Conservation (phyloP, 2,329 filamentous ascomycete genomes). For the Talaromyces pinophilus region DNA sequence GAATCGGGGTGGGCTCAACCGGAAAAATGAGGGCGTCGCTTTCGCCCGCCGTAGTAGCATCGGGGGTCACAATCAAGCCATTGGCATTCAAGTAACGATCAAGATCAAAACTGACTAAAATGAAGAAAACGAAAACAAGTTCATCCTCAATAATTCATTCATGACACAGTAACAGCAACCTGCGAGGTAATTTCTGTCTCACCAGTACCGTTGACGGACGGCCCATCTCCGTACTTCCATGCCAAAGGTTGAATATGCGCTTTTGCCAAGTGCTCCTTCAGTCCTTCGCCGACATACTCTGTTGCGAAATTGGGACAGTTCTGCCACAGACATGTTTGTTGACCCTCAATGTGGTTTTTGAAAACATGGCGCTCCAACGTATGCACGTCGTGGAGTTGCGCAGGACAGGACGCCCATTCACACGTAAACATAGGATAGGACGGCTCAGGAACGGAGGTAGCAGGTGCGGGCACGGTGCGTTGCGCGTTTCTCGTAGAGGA, state of each 20-base stretch:
- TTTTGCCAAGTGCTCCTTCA: conserved; percentile 55
- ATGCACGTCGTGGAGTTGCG: conserved; percentile 63
- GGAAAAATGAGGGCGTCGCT: conserved; percentile 41
- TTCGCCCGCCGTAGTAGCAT: conserved; percentile 32
- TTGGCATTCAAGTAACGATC: conserved; percentile 53
- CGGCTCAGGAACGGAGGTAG: conserved; percentile 24
- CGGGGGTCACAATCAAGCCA: conserved; percentile 52
- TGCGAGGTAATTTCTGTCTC: conserved; percentile 39
- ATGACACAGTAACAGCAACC: conserved; percentile 29
- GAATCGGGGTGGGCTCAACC: conserved; percentile 37
- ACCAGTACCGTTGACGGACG: conserved; percentile 57
- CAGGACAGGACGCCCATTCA: conserved; percentile 58
- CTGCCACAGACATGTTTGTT: conserved; percentile 32
- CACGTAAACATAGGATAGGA: conserved; percentile 55
- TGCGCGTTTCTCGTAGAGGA: conserved; percentile 3
- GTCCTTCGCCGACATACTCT: conserved; percentile 36
- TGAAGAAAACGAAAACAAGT: conserved; percentile 5
- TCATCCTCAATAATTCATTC: conserved; percentile 22
- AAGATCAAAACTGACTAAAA: conserved; percentile 37
- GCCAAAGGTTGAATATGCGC: conserved; percentile 56
- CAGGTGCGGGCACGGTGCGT: conserved; percentile 26
- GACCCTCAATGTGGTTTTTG: conserved; percentile 53
- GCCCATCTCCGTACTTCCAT: conserved; percentile 63
- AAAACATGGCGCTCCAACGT: conserved; percentile 60
- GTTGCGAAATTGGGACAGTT: conserved; percentile 24